Base-by-base conservation (phyloP, 1,284 basidiomycete species). In the Papiliotrema laurentii region DNA sequence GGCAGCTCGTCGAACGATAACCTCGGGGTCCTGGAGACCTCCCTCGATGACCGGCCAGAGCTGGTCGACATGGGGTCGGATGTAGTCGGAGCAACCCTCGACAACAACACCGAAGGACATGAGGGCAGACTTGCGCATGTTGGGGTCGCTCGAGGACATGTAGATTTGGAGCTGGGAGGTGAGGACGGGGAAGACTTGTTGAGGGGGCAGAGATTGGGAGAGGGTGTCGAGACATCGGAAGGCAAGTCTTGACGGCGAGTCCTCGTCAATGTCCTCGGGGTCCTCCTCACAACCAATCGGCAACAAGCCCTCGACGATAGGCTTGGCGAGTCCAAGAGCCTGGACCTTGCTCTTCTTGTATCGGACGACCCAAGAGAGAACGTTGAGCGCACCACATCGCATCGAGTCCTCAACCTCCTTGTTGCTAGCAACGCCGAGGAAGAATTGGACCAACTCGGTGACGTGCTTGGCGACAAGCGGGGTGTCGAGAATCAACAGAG, bases 341-440 rank as follows among this genome's bases (percentile, higher is more conserved):
- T 97, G 91, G 35, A 99, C 83, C 75, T 94, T 96, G 54, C 86
- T 86, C 77, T 96, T 97, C 84, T 97, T 98, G 78, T 94, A 94
- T 77, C 89, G 87, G 52, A 96, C 85, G 42, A 87, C 91, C 94
- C 94, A 98, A 66, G 91, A 88, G 28, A 99, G 82, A 19, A 90
- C 89, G 69, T 97, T 98, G 51, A 98, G 81, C 24, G 89, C 86
- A 70, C 96, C 87, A 55, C 92, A 83, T 54, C 96, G 87, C 53
- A 97, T 82, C 43, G 88, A 88, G 53, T 80, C 77, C 43, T 92
- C 89, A 64, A 86, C 84, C 21, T 79, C 77, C 56, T 80, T 81
- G 78, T 96, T 94, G 43, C 81, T 84, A 54, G 91, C 91, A 50
- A 85, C 87, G 50, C 80, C 79, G 43, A 98, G 81, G 64, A 97